Evolutionary conservation across 148 eudicot genomes (phyloP).

Genomic region (Rheum nobile): DNA sequence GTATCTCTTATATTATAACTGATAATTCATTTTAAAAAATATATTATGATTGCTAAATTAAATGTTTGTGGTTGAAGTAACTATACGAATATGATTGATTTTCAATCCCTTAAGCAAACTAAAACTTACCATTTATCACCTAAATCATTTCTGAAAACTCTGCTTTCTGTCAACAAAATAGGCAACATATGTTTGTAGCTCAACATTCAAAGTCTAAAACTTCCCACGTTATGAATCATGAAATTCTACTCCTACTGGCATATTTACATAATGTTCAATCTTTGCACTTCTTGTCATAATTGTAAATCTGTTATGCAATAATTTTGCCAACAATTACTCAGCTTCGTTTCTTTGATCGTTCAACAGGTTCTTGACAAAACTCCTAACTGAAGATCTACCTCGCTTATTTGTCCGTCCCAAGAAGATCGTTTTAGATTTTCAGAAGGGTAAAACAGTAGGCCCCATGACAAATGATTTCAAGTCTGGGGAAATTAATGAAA

Average conservation of each 20-base stretch:
- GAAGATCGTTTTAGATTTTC: conserved; percentile 90
- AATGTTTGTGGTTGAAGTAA: neutral
- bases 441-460: conserved; percentile 78
- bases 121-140: neutral
- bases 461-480: conserved; percentile 47
- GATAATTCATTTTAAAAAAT: no score
- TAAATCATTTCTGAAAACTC: neutral
- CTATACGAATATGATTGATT: neutral
- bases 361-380: conserved; percentile 81
- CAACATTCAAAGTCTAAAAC: neutral
- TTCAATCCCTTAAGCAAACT: neutral
- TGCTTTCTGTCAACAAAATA: neutral
- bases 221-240: neutral
- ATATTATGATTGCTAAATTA: neutral
- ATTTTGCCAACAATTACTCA: neutral
- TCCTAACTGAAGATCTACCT: conserved; percentile 91
- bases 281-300: neutral
- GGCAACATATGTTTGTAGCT: neutral
- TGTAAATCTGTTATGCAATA: neutral
- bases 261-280: neutral
- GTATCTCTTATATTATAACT: neutral
- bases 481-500: conserved; percentile 62
- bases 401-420: conserved; percentile 89
- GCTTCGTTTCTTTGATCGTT: neutral
- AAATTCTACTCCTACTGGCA: neutral